Evolutionary conservation across 495 filamentous ascomycete genomes (phyloP).

Genomic region (Aspergillus ostianus): DNA sequence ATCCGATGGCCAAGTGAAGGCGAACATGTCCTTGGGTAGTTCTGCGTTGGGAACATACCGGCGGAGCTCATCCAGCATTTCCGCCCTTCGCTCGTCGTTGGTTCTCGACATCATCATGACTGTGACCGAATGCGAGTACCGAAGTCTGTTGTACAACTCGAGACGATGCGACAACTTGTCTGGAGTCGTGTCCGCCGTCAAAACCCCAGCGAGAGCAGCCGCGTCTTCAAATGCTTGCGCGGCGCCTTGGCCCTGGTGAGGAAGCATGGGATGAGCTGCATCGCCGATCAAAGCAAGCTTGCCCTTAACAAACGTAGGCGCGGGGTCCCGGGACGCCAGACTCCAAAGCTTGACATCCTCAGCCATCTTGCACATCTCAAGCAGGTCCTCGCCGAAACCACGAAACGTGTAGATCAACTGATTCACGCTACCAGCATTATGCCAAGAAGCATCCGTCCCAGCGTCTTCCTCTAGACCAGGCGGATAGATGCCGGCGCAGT

Average conservation of each 20-base stretch:
- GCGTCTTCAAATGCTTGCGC: constrained; percentile 49
- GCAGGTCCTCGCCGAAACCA: constrained; percentile 20
- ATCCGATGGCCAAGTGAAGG: constrained; percentile 22
- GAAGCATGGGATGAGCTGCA: constrained; percentile 43
- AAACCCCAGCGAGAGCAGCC: constrained; percentile 35
- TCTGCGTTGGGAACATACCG: constrained; percentile 19
- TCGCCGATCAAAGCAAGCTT: constrained; percentile 48
- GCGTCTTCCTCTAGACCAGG: background rate
- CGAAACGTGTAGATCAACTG: constrained; percentile 23
- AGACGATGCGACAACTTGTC: constrained; percentile 19
- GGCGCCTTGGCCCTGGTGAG: constrained; percentile 47
- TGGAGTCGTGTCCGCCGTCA: constrained; percentile 14
- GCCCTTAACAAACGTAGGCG: constrained; percentile 35
- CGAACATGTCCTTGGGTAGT: constrained; percentile 18
- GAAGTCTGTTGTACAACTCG: constrained; percentile 22
- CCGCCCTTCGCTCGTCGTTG: constrained; percentile 14
- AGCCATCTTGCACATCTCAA: constrained; percentile 25
- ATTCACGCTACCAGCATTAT: constrained; percentile 11
- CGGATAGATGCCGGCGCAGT: constrained; percentile 44
- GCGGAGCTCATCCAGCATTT: constrained; percentile 22
- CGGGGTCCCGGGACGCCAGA: constrained; percentile 38
- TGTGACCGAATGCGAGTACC: constrained; percentile 22
- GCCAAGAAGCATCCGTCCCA: constrained; percentile 15
- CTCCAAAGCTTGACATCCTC: constrained; percentile 51
- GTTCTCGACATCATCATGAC: constrained; percentile 25